Evolutionary conservation across 164 flowering plant species (phyloP).

Genomic region (Platanus orientalis): DNA sequence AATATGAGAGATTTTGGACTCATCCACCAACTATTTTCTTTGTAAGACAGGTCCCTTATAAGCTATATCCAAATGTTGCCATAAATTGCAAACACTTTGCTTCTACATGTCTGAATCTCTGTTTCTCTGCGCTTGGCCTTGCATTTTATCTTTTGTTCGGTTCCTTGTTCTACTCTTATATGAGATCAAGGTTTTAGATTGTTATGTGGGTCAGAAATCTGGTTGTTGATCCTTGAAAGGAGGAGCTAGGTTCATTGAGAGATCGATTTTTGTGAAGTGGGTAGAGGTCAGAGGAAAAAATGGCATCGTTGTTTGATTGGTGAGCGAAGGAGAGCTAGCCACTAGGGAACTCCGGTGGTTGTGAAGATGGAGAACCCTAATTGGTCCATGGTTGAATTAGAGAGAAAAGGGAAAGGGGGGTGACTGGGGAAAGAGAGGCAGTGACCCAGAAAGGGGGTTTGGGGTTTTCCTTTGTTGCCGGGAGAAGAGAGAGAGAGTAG

Average conservation of each 20-base stretch:
- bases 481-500: too few relatives aligned
- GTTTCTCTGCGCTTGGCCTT: background rate
- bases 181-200: background rate
- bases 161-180: background rate
- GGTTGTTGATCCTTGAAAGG: background rate
- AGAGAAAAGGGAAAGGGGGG: too few relatives aligned
- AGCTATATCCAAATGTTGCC: conserved; percentile 7
- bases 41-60: conserved; percentile 2
- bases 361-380: too few relatives aligned
- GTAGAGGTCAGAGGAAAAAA: too few relatives aligned
- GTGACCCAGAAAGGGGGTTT: too few relatives aligned
- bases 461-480: too few relatives aligned
- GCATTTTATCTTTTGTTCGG: background rate
- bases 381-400: too few relatives aligned
- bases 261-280: background rate
- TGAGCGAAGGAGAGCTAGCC: too few relatives aligned
- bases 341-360: too few relatives aligned
- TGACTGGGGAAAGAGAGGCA: too few relatives aligned
- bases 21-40: conserved; percentile 5
- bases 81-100: conserved; percentile 3
- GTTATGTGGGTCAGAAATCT: background rate
- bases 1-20: conserved; percentile 20
- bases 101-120: too few relatives aligned
- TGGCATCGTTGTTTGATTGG: too few relatives aligned
- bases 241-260: background rate